Evolutionary conservation across 2,329 filamentous ascomycete species (phyloP), one percentile per base, ranked within the genome.

Genomic region (Diplodia seriata): DNA sequence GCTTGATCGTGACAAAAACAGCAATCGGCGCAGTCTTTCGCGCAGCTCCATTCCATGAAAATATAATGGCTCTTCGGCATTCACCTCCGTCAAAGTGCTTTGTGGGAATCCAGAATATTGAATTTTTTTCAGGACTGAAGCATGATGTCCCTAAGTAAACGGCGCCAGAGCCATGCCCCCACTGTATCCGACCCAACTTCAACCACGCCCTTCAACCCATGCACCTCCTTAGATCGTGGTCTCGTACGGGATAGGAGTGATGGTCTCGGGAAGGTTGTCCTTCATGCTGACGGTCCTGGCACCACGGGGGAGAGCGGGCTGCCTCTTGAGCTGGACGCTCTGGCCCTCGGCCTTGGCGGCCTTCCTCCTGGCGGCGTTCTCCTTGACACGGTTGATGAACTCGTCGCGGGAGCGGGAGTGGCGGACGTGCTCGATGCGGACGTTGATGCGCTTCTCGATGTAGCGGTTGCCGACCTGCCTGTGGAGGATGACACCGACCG

Each of bases 381-480:
- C 85, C 92, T 98, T 98, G 83, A 99, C 94, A 80, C 94, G 91
- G 86, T 88, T 90, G 80, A 98, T 85, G 89, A 99, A 98, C 83
- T 95, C 94, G 79, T 98, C 94, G 81, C 95, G 90, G 79, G 94
- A 98, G 83, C 95, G 91, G 76, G 94, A 98, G 81, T 92, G 91
- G 80, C 86, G 85, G 85, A 99, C 89, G 90, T 99, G 95, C 91
- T 99, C 95, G 84, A 98, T 85, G 82, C 95, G 93, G 86, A 99
- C 88, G 90, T 97, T 98, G 87, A 99, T 90, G 84, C 95, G 94
- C 93, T 99, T 99, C 92, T 99, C 95, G 83, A 99, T 88, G 90
- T 97, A 99, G 81, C 94, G 92, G 91, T 98, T 95, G 86, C 94
- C 93, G 83, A 99, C 95, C 85, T 96, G 93, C 90, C 97, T 97